Evolutionary conservation across 331 rosid species (phyloP), one percentile per base, ranked within the genome.

Genomic region (Malus hybrid): DNA sequence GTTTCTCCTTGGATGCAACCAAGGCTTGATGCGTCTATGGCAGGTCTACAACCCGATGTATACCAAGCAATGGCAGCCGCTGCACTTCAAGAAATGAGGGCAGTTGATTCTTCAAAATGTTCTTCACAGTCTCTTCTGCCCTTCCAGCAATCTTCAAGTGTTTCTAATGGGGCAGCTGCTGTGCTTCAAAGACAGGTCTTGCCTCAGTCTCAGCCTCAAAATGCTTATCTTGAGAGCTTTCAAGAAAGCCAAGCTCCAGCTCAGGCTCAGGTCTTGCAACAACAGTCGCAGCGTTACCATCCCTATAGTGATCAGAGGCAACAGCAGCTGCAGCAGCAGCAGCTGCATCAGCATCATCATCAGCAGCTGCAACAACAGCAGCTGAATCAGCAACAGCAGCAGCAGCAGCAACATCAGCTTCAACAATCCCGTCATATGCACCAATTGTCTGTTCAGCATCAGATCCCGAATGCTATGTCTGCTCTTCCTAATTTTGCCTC

Each of bases 61-160:
- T 82, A 82, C 76, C 85, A 82, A 73, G 85, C 85, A 60, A 82
- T 82, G 85, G 85, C 85, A 19, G 85, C 85, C 39, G 82, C 85
- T 29, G 85, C 85, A 44, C 76, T 82, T 50, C 85, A 82, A 65
- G 85, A 82, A 39, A 77, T 78, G 79, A 82, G 85, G 79, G 62
- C 73, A 28, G 79, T 78, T 36, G 85, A 82, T 72, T 66, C 83
- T 50, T 70, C 82, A 12, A 82, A 82, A 73, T 69, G 82, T 76
- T 66, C 78, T 15, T 48, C 82, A 11, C 85, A 73, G 65, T 73
- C 85, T 39, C 82, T 82, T 54, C 55, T 77, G 27, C 82, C 75
- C 6, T 78, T 78, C 76, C 85, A 77, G 68, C 85, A 78, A 63
- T 50, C 85, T 27, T 80, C 74, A 73, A 78, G 64, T 69, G 70